Evolutionary conservation across 208 protist genomes (phyloP), one percentile per base, ranked within the genome.

Genomic region (Acanthamoeba castellanii): DNA sequence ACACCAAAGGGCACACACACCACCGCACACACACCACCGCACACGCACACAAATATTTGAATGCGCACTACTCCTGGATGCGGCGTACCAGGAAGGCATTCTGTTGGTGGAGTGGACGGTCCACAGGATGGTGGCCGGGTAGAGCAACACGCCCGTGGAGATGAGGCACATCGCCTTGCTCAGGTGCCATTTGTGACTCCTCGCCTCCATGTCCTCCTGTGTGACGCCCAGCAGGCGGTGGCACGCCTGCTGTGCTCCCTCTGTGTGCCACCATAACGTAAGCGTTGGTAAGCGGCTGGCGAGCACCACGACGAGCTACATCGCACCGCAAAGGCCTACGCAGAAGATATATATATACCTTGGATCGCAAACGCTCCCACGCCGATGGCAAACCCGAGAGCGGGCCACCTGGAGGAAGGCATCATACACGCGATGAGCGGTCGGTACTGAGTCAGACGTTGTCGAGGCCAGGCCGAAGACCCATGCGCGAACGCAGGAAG

Each of bases 11-110:
- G 13, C 50, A 55, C 50, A 6, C 50, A 1, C 50, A 20, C 50
- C 50, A 11, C 50, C 50, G 13, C 50, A 11, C 50, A 55, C 3
- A 1, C 50, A n/a, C n/a, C n/a, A n/a, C n/a, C n/a, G n/a, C n/a
- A n/a, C n/a, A n/a, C n/a, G n/a, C n/a, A n/a, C n/a, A n/a, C n/a
- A n/a, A n/a, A n/a, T n/a, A n/a, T n/a, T n/a, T n/a, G n/a, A n/a
- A n/a, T n/a, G n/a, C n/a, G n/a, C 13, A 55, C 1, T 0, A 20
- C 13, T 55, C 13, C 14, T 9, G 50, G 50, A 1, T 68, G 16
- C 50, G 7, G 57, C 74, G 18, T 50, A 82, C 74, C 74, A 82
- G 42, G 74, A 82, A 1, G 74, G 74, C 74, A 82, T 82, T 20
- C 37, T 9, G 6, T 82, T 47, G 14, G 74, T 82, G 42, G 74